Evolutionary conservation across 1,284 basidiomycete species (phyloP).

Genomic region (Fomes fomentarius): DNA sequence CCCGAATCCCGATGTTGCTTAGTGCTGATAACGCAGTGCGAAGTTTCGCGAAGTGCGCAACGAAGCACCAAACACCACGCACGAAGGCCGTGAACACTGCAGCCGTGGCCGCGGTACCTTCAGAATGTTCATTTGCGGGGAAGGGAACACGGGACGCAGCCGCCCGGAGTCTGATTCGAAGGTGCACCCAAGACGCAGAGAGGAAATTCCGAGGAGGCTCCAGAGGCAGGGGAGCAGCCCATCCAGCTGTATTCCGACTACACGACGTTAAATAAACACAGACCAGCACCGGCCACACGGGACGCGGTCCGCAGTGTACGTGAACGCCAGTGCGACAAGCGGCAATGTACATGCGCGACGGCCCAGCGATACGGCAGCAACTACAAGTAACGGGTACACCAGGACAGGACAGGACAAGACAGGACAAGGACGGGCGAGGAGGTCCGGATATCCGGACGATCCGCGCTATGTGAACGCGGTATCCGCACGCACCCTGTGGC

Average conservation of each 20-base stretch:
- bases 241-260: slow-evolving; percentile 13
- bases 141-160: neutral
- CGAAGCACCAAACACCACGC: too few species aligned
- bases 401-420: neutral
- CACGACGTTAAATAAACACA: slow-evolving; percentile 22
- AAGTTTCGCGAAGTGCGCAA: neutral
- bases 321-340: neutral
- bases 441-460: slow-evolving; percentile 11
- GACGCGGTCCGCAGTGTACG: neutral
- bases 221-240: neutral
- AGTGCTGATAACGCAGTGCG: too few species aligned
- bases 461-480: slow-evolving; percentile 10
- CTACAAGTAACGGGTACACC: too few species aligned
- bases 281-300: neutral
- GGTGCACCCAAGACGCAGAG: neutral
- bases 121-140: too few species aligned
- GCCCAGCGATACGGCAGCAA: neutral
- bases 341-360: neutral
- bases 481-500: neutral
- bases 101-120: too few species aligned
- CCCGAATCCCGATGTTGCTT: too few species aligned
- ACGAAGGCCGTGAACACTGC: too few species aligned
- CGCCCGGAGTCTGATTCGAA: neutral
- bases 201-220: slow-evolving; percentile 22
- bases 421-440: neutral